A percentile compares a stretch with the other conserved stretches of the same genome.
Conservation (phyloP, 495 filamentous ascomycete species). For the Ramalina peruviana region DNA sequence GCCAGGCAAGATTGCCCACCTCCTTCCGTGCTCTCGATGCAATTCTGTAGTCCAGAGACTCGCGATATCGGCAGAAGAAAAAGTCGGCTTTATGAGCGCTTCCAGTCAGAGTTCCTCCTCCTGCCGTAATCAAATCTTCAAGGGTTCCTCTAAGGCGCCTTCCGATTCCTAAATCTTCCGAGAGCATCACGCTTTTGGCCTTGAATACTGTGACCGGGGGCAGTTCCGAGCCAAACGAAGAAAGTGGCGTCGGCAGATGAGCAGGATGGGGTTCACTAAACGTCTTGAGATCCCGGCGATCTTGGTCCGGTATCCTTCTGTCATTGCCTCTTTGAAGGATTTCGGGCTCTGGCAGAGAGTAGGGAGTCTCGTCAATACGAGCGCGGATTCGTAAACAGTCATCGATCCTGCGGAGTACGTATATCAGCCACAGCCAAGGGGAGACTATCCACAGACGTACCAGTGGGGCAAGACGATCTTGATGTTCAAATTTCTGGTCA, state of each 20-base stretch:
- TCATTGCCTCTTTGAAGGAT: conserved; percentile 44
- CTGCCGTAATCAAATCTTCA: conserved; percentile 48
- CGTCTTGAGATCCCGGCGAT: conserved; percentile 52
- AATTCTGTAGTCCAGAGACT: conserved; percentile 60
- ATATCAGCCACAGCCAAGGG: background rate
- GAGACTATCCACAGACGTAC: conserved; percentile 27
- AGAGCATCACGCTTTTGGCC: conserved; percentile 41
- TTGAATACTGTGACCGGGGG: conserved; percentile 38
- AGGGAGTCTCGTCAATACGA: conserved; percentile 76
- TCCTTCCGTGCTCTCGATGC: conserved; percentile 63
- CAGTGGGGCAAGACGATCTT: conserved; percentile 94
- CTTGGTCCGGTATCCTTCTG: conserved; percentile 37
- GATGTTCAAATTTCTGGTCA: conserved; percentile 47
- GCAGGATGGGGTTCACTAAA: conserved; percentile 55
- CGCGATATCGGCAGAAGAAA: conserved; percentile 76
- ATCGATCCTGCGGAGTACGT: conserved; percentile 58
- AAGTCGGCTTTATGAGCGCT: conserved; percentile 60
- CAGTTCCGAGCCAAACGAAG: conserved; percentile 18
- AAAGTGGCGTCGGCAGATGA: conserved; percentile 30
- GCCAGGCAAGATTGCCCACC: conserved; percentile 85
- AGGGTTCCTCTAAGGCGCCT: conserved; percentile 51
- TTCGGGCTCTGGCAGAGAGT: conserved; percentile 75
- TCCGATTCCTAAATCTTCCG: conserved; percentile 55
- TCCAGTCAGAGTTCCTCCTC: conserved; percentile 54
- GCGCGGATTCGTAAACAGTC: conserved; percentile 86